phyloP scores from a whole-genome alignment of 2,329 filamentous ascomycete genomes.

The Apiospora malaysiana region DNA sequence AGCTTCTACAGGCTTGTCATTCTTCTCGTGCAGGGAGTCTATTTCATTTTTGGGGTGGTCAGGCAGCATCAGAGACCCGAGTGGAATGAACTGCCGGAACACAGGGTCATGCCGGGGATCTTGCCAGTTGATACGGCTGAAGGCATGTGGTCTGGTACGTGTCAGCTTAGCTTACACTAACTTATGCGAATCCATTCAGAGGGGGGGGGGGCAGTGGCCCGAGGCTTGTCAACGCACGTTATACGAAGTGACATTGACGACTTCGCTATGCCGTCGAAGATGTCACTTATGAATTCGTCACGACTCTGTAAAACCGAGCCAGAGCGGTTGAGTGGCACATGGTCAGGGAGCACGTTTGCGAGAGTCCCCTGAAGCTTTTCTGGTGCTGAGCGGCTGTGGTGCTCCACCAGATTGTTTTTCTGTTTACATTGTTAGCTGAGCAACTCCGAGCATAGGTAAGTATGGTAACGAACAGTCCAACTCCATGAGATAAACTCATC shows the following conservation, averaged over 20 bases:
- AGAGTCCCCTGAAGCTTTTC: slow-evolving; percentile 56
- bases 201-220: background rate
- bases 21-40: slow-evolving; percentile 64
- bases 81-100: slow-evolving; percentile 64
- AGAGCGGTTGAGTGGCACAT: slow-evolving; percentile 47
- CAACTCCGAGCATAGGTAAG: slow-evolving; percentile 23
- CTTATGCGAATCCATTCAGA: background rate
- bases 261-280: slow-evolving; percentile 55
- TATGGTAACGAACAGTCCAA: slow-evolving; percentile 52
- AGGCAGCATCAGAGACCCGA: slow-evolving; percentile 56
- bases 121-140: slow-evolving; percentile 64
- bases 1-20: slow-evolving; percentile 61
- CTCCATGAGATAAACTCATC: slow-evolving; percentile 58
- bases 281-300: slow-evolving; percentile 60
- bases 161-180: background rate
- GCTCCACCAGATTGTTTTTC: slow-evolving; percentile 56
- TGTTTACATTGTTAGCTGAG: slow-evolving; percentile 33
- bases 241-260: slow-evolving; percentile 66
- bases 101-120: slow-evolving; percentile 65
- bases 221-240: slow-evolving; percentile 45
- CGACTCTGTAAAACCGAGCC: slow-evolving; percentile 48
- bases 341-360: slow-evolving; percentile 53
- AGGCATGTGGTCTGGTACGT: slow-evolving; percentile 56
- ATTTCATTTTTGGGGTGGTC: slow-evolving; percentile 61
- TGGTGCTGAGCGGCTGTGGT: slow-evolving; percentile 34